A percentile compares a stretch with the other conserved stretches of the same genome.
Evolutionary conservation across 2,329 filamentous ascomycete species (phyloP).

Genomic region (Ophiostoma australiae): DNA sequence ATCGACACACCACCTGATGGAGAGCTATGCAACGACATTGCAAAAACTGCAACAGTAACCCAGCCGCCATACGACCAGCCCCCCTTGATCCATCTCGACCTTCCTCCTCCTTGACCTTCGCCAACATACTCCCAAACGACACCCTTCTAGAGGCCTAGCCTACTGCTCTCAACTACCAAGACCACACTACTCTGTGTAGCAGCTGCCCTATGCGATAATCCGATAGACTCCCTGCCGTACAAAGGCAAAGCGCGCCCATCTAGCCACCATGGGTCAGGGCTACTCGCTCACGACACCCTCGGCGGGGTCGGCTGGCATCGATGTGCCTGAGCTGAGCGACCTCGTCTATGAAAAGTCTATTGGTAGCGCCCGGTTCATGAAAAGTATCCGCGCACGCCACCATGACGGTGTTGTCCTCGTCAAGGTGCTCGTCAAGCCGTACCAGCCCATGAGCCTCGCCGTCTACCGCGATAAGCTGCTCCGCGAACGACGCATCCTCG

Average conservation of each 20-base stretch:
- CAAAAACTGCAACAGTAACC: neutral
- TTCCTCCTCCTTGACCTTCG: neutral
- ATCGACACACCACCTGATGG: neutral
- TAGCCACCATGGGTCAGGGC: slow-evolving; percentile 79
- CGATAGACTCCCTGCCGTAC: neutral
- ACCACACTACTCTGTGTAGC: neutral
- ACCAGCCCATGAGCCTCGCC: slow-evolving; percentile 72
- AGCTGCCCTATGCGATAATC: neutral
- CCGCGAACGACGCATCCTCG: slow-evolving; percentile 71
- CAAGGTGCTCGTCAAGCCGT: slow-evolving; percentile 92
- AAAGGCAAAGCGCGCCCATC: neutral
- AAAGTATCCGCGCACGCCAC: slow-evolving; percentile 85
- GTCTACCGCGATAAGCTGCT: slow-evolving; percentile 72
- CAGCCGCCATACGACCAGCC: neutral
- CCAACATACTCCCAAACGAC: neutral
- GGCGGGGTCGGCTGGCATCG: slow-evolving; percentile 86
- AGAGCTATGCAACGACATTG: neutral
- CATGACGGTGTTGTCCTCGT: slow-evolving; percentile 88
- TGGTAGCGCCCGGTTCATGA: slow-evolving; percentile 91
- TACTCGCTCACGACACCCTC: slow-evolving; percentile 91
- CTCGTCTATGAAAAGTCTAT: slow-evolving; percentile 88
- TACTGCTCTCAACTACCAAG: neutral
- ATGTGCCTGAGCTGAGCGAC: slow-evolving; percentile 86
- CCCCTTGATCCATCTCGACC: neutral
- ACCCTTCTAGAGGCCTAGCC: neutral